Conservation (phyloP, 805 yeast genomes). For the Ogataea trehaloabstinens region DNA sequence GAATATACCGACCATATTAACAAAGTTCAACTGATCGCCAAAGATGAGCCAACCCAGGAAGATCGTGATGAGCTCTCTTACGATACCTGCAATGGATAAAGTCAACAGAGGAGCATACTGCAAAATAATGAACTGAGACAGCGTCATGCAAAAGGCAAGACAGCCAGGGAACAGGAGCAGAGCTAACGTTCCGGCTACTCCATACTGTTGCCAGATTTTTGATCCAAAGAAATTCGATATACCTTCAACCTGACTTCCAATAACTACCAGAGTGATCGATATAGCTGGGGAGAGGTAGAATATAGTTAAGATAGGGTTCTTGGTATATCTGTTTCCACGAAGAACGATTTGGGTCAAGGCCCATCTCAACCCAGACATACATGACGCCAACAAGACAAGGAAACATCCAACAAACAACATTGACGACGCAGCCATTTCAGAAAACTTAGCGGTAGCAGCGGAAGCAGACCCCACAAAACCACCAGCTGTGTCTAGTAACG, state of each 20-base stretch:
- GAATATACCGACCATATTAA: slow-evolving; percentile 67
- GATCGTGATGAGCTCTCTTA: slow-evolving; percentile 84
- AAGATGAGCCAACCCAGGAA: slow-evolving; percentile 61
- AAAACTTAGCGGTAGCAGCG: slow-evolving; percentile 7
- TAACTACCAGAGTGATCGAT: slow-evolving; percentile 54
- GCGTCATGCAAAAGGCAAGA: slow-evolving; percentile 80
- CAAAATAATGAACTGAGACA: slow-evolving; percentile 76
- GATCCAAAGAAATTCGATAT: slow-evolving; percentile 47
- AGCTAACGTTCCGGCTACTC: slow-evolving; percentile 49
- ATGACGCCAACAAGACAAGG: slow-evolving; percentile 71
- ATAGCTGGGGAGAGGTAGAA: slow-evolving; percentile 78
- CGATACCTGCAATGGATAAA: slow-evolving; percentile 83
- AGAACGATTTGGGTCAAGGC: slow-evolving; percentile 81
- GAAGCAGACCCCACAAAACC: slow-evolving; percentile 1
- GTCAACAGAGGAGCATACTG: slow-evolving; percentile 80
- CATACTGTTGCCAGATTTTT: slow-evolving; percentile 57
- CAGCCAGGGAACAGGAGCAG: slow-evolving; percentile 74
- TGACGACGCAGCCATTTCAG: slow-evolving; percentile 1
- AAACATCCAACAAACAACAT: slow-evolving; percentile 52
- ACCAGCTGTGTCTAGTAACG: background rate
- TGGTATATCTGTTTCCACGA: slow-evolving; percentile 52
- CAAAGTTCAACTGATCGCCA: slow-evolving; percentile 62
- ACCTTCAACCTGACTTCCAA: slow-evolving; percentile 75
- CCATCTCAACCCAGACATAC: slow-evolving; percentile 87
- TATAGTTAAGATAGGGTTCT: slow-evolving; percentile 77